Conservation (phyloP, 768 basidiomycete species). For the Leccinum incarnatum region DNA sequence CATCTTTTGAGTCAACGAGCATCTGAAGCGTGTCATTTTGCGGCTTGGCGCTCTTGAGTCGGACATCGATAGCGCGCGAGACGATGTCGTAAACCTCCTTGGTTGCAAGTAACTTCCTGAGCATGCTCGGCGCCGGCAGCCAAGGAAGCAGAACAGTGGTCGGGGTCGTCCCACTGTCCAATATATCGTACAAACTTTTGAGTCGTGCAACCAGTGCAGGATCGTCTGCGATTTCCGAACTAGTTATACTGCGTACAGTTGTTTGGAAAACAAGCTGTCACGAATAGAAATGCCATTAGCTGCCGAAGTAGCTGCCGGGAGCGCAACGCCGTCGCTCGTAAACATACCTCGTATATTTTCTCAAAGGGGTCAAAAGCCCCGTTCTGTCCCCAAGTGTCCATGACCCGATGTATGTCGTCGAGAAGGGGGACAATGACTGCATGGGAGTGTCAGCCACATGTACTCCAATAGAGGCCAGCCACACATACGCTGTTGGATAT, state of each 20-base stretch:
- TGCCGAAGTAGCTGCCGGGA: neutral
- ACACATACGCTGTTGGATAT: conserved; percentile 56
- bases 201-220: conserved; percentile 57
- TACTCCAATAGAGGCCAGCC: neutral
- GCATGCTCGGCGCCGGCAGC: conserved; percentile 72
- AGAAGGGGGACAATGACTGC: conserved; percentile 65
- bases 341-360: conserved; percentile 61
- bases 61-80: conserved; percentile 50
- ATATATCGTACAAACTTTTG: conserved; percentile 60
- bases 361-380: conserved; percentile 73
- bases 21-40: conserved; percentile 71
- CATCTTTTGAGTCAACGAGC: conserved; percentile 69
- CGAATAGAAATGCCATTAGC: neutral
- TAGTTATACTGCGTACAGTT: conserved; percentile 65
- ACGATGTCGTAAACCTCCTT: conserved; percentile 76
- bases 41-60: conserved; percentile 54
- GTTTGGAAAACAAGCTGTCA: conserved; percentile 67
- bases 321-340: neutral
- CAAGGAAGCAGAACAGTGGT: conserved; percentile 72
- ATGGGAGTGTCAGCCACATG: conserved; percentile 9
- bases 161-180: conserved; percentile 71
- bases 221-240: conserved; percentile 69
- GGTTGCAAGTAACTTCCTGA: conserved; percentile 67
- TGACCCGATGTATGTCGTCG: conserved; percentile 57
- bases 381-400: conserved; percentile 63